Base-by-base conservation (phyloP, 1,139 yeast species). In the Lodderomyces pseudojiufengensis region DNA sequence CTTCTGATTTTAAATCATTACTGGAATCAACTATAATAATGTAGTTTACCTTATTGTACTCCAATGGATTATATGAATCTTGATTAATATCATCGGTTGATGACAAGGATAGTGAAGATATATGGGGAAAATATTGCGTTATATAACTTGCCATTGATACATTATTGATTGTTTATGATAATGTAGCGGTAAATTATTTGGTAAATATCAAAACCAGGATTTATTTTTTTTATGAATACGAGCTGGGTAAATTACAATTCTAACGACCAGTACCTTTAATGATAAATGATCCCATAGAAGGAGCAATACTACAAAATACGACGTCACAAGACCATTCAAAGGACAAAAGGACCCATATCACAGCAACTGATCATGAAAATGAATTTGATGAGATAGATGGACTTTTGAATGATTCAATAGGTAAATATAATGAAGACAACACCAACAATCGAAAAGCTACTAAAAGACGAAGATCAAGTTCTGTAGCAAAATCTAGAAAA, bases 81-180 rank as follows among this genome's bases (percentile, higher is more conserved):
- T 20, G 16, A 21, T 18, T 11, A 6, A 20, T n/a, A 18, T 23
- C 16, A 11, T 14, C n/a, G 9, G n/a, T 28, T 15, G 20, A 20
- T 11, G 31, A 21, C 7, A 18, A 7, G 6, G 24, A 5, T 28
- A 11, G 11, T 28, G 24, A 28, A 18, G 16, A 11, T 28, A 12
- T 18, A 18, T 18, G 20, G 7, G 31, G 31, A 12, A 28, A 16
- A 10, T 28, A 28, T 14, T 28, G 14, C 8, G 31, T 20, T 7
- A 28, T 20, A 21, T 28, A 28, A 16, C 31, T 28, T 4, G 31
- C 24, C 31, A 28, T 28, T 20, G 24, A 13, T 20, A 15, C 31
- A 28, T 28, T 13, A 15, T 27, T n/a, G n/a, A n/a, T n/a, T n/a
- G n/a, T n/a, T n/a, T n/a, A n/a, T n/a, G n/a, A n/a, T n/a, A n/a